Conservation (phyloP, 1,284 basidiomycete genomes). For the Athelia psychrophila region DNA sequence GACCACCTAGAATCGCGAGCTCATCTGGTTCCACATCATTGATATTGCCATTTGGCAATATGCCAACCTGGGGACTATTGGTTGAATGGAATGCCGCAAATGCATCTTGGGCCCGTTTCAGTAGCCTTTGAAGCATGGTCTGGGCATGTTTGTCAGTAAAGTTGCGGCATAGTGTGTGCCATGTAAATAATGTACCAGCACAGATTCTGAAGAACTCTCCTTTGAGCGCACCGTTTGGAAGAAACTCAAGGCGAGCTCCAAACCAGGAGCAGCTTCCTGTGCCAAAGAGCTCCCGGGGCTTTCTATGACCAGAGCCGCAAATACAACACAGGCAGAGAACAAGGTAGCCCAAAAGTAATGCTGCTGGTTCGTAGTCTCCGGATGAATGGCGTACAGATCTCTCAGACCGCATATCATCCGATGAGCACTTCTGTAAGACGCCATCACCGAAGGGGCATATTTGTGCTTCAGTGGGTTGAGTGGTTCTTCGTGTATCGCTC, state of each 20-base stretch:
- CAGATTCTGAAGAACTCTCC: conserved; percentile 34
- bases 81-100: too few species aligned
- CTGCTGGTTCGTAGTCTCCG: conserved; percentile 25
- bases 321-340: conserved; percentile 47
- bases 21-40: too few species aligned
- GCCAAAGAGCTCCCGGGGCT: conserved; percentile 42
- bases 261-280: conserved; percentile 33
- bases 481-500: conserved; percentile 40
- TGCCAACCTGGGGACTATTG: too few species aligned
- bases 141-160: too few species aligned
- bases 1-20: not conserved
- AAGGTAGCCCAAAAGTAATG: conserved; percentile 55
- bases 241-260: conserved; percentile 34
- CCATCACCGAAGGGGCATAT: conserved; percentile 45
- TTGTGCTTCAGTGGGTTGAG: conserved; percentile 40
- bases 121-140: too few species aligned
- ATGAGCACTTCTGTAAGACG: conserved; percentile 42
- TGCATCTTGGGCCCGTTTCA: too few species aligned
- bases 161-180: too few species aligned
- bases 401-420: conserved; percentile 37
- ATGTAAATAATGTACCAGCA: conserved; percentile 28
- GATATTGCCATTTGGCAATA: too few species aligned
- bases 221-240: conserved; percentile 42
- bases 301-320: conserved; percentile 45
- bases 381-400: conserved; percentile 36